Percentiles rank a stretch among this genome's conserved stretches.
These are phyloP conservation scores for Nannizziopsis barbatae DNA, from an alignment of 2,329 filamentous ascomycete genomes.

Conservation along the genomic window DNA sequence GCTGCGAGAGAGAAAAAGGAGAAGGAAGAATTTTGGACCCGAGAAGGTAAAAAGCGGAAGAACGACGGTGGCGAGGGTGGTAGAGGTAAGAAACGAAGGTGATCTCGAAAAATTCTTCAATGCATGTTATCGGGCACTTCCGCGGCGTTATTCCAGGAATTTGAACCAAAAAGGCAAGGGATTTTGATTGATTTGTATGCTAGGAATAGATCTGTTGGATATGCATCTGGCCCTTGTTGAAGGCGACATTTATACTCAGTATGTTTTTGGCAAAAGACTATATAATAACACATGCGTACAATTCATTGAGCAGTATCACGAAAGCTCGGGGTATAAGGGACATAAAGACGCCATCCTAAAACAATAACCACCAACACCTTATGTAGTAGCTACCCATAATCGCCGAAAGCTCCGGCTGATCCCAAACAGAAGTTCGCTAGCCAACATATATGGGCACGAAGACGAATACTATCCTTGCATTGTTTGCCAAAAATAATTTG, in stretches of 20 bases:
- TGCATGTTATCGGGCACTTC: not conserved
- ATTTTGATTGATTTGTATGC: not conserved
- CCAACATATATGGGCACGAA: not conserved
- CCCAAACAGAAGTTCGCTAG: not conserved
- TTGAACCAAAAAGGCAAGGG: not conserved
- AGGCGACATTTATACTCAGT: not conserved
- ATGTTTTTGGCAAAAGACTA: too few relatives aligned
- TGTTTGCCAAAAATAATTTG: conserved; percentile 91
- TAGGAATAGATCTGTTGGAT: conserved; percentile 5
- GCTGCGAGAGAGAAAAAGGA: conserved; percentile 78
- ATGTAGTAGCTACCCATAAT: not conserved
- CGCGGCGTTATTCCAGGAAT: conserved; percentile 1
- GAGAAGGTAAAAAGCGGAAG: conserved; percentile 72
- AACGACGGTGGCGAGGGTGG: conserved; percentile 43
- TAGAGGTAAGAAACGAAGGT: conserved; percentile 36
- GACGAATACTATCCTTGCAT: conserved; percentile 43
- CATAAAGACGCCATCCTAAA: not conserved
- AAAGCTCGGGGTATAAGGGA: not conserved
- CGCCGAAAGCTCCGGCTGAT: not conserved
- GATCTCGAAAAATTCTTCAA: conserved; percentile 12
- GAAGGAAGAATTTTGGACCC: conserved; percentile 82
- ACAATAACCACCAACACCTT: not conserved
- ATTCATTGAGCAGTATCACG: not conserved
- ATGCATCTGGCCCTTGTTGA: not conserved
- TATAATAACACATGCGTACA: not conserved